Evolutionary conservation across 176 grass and related monocot species (phyloP), one percentile per base, ranked within the genome.

Genomic region (Pontederia paniculata): DNA sequence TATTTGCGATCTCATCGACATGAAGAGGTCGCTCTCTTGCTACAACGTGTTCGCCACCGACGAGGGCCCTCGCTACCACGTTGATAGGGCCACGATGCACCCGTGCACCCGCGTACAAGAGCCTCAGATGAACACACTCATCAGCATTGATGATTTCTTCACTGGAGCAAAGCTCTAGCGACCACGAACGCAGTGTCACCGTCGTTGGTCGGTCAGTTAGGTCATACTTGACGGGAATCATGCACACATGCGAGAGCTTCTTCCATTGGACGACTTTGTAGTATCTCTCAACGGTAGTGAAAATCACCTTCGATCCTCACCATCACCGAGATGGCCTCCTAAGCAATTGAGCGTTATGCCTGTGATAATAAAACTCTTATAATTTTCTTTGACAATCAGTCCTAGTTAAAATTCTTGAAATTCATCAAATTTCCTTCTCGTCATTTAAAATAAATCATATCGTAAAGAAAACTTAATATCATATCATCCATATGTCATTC

Each of bases 201-300:
- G 20, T 42, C 63, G 1, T 25, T 11, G 21, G 28, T 50, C 23
- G 15, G 45, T 86, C 86, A 96, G 0, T 21, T 45, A 80, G 71
- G 1, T 89, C 71, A 19, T 89, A 89, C 71, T 84, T 96, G 65
- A 96, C 82, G 0, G 82, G 91, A 47, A 66, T 48, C 4, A 77
- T 89, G 91, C 86, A 89, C 52, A 89, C 79, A 1, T 69, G 86
- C 21, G 91, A 71, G 25, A 87, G 89, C 76, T 80, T 89, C 58
- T 77, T 79, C 77, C 82, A 59, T 14, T 83, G 91, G 3, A 96
- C 79, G 0, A 83, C 82, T 25, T 87, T 83, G 11, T 83, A 77
- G 77, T 81, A 97, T 23, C 77, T 65, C 3, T 81, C 91, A 12
- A 83, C 77, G n/a, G n/a, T n/a, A n/a, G n/a, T n/a, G 0, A 80